These are phyloP conservation scores for Ustulina deusta DNA, from an alignment of 2,329 filamentous ascomycete species.

Conservation along the genomic window DNA sequence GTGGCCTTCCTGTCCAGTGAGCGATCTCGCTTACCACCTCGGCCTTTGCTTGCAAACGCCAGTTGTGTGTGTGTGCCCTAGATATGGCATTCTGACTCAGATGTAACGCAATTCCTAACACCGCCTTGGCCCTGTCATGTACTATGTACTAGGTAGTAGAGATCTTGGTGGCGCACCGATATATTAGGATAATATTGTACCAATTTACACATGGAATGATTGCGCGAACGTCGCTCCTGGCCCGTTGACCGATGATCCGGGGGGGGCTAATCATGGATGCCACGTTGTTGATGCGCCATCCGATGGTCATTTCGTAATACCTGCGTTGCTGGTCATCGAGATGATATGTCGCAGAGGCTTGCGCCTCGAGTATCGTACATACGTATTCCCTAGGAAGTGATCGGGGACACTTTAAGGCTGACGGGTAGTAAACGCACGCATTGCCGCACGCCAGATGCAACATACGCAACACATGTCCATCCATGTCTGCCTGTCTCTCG, in stretches of 20 bases:
- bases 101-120: conserved; percentile 44
- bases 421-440: conserved; percentile 21
- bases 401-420: conserved; percentile 27
- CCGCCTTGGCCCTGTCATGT: conserved; percentile 32
- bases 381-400: background rate
- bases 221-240: conserved; percentile 22
- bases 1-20: conserved; percentile 39
- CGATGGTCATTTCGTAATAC: conserved; percentile 28
- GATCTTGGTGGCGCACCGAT: conserved; percentile 31
- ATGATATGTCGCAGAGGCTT: conserved; percentile 14
- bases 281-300: conserved; percentile 33
- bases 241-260: conserved; percentile 25
- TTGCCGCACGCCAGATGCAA: conserved; percentile 20
- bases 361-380: conserved; percentile 12
- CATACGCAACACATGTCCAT: conserved; percentile 10
- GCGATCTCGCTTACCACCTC: conserved; percentile 31
- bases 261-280: conserved; percentile 35
- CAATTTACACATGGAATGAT: conserved; percentile 21
- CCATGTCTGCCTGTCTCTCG: conserved; percentile 15
- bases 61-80: conserved; percentile 31
- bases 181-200: conserved; percentile 26
- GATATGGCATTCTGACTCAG: conserved; percentile 45
- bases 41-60: conserved; percentile 43
- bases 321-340: conserved; percentile 29
- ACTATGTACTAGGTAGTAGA: background rate